Base-by-base conservation (phyloP, 2,329 filamentous ascomycete genomes). In the Zymoseptoria passerinii region DNA sequence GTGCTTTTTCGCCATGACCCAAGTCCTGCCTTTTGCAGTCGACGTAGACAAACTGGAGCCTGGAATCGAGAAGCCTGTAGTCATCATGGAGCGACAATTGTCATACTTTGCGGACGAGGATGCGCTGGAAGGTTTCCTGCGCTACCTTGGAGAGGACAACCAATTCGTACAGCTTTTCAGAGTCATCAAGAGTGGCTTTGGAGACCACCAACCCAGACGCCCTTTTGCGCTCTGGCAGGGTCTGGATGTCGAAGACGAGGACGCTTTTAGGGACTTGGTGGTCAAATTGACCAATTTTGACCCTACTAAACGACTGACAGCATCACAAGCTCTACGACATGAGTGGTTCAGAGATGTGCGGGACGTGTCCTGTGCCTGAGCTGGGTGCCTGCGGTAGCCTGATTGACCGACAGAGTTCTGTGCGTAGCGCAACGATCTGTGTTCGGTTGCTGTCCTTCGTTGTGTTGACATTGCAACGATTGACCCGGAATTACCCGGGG, bases 181-280 rank as follows among this genome's bases (percentile, higher is more conserved):
- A 53, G 69, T 73, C 50, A 70, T 76, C 53, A 65, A 68, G 40
- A 71, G 72, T 40, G 72, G 73, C 2, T 80, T 80, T 58, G 71
- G 71, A 28, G 51, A 53, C 49, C 67, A 72, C 18, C 75, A 75
- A 63, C 77, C 76, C 0, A 70, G 75, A 23, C 68, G 68, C 52
- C 78, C 77, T 19, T 78, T 58, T 53, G 48, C 48, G 40, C 50
- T 52, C 28, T 52, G 50, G 55, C 18, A 56, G 20, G 49, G 55
- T 9, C 23, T 40, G 28, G 63, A 65, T 1, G 58, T 68, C 48
- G 74, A 56, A 2, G 13, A 35, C 8, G 53, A 50, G 6, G 57
- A 56, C 4, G 35, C n/a, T 27, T 59, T 56, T 20, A 20, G 10
- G 19, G 54, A 56, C 23, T 10, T 59, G 8, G n/a, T 59, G 3